These are phyloP conservation scores for Volutella citrinella DNA, from an alignment of 2,329 filamentous ascomycete species.

Conservation along the genomic window DNA sequence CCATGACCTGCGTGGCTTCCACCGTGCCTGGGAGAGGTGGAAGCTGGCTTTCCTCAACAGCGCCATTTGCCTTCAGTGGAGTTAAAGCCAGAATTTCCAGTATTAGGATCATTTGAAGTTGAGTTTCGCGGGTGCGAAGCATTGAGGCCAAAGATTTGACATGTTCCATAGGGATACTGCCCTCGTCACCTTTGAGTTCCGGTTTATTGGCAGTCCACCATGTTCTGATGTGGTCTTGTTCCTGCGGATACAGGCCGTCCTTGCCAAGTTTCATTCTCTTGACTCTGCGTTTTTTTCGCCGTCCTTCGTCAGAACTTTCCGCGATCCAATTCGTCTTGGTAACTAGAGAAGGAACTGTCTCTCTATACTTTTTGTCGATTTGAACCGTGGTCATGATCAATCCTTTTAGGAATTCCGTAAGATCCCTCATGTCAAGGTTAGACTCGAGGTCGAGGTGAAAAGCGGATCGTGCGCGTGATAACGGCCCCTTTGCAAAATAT, in stretches of 20 bases:
- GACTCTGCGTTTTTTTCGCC: constrained; percentile 48
- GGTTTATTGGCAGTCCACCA: constrained; percentile 68
- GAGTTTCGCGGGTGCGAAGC: constrained; percentile 71
- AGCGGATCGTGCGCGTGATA: constrained; percentile 70
- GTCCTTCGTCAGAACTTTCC: constrained; percentile 51
- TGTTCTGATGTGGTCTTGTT: constrained; percentile 60
- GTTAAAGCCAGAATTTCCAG: constrained; percentile 74
- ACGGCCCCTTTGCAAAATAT: constrained; percentile 79
- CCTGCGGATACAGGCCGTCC: constrained; percentile 64
- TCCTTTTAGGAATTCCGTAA: constrained; percentile 66
- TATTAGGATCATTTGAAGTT: constrained; percentile 76
- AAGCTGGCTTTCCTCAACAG: constrained; percentile 43
- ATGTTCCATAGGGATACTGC: constrained; percentile 45
- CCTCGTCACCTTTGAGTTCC: constrained; percentile 47
- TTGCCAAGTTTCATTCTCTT: constrained; percentile 67
- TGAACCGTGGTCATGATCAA: constrained; percentile 64
- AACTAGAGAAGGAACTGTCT: constrained; percentile 63
- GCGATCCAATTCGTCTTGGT: constrained; percentile 49
- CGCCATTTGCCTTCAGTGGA: constrained; percentile 41
- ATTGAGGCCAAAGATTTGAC: constrained; percentile 62
- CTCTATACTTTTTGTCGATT: constrained; percentile 78
- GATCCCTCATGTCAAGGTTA: constrained; percentile 57
- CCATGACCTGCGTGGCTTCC: constrained; percentile 27
- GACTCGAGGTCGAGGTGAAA: constrained; percentile 63
- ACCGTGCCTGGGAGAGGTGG: constrained; percentile 41